Percentiles rank a stretch among this genome's conserved stretches.
Evolutionary conservation across 2,329 filamentous ascomycete species (phyloP).

Genomic region (Monilinia fructigena): DNA sequence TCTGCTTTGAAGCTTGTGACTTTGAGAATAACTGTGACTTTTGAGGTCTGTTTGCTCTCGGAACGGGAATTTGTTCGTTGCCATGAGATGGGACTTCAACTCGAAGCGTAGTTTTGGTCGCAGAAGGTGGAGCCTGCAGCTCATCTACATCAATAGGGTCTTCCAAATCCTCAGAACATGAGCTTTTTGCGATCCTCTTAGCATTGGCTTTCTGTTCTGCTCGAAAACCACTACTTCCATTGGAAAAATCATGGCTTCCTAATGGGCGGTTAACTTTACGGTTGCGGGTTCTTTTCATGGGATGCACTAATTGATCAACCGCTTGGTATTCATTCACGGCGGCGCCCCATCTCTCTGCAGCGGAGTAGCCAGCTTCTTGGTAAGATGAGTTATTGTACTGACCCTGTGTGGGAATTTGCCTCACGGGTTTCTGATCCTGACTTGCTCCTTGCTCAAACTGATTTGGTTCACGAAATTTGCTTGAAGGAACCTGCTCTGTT

Average conservation of each 20-base stretch:
- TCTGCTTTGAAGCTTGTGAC: background rate
- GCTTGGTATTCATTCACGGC: conserved; percentile 2
- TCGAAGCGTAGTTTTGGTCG: background rate
- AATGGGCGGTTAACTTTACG: background rate
- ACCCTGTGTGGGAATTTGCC: conserved; percentile 5
- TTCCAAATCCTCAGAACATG: background rate
- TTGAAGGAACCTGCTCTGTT: background rate
- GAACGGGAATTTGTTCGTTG: background rate
- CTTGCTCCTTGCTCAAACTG: conserved; percentile 1
- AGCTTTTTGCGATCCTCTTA: background rate
- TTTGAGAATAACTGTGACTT: background rate
- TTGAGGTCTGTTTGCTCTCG: background rate
- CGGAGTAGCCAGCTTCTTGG: background rate
- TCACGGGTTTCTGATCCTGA: conserved; percentile 9
- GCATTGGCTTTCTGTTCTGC: background rate
- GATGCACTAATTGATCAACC: background rate
- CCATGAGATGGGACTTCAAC: background rate
- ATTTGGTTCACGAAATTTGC: background rate
- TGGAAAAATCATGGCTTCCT: background rate
- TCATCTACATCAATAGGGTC: conserved; percentile 19
- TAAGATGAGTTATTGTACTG: conserved; percentile 11
- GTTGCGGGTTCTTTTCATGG: background rate
- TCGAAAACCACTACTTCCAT: background rate
- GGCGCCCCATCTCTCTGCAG: background rate
- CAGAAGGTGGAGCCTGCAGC: background rate